Conservation (phyloP, 1,139 yeast species). For the Ashbya aceris region DNA sequence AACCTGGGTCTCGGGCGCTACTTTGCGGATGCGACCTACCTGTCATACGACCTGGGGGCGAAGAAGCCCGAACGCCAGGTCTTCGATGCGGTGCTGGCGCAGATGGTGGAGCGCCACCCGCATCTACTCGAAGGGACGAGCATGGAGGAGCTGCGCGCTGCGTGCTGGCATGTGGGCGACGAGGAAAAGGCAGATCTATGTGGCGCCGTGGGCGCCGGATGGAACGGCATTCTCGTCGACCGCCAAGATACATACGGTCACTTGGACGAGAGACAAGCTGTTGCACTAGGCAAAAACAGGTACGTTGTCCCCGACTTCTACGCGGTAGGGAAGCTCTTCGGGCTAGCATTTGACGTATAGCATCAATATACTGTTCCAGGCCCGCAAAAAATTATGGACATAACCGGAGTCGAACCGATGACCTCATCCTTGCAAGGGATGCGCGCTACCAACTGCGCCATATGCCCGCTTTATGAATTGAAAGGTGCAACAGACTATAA, state of each 20-base stretch:
- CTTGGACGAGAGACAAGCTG: constrained; percentile 14
- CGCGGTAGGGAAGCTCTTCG: constrained; percentile 11
- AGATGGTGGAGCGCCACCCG: constrained; percentile 19
- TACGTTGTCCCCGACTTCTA: constrained; percentile 21
- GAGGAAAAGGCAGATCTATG: constrained; percentile 43
- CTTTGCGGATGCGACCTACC: constrained; percentile 35
- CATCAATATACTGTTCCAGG: not conserved
- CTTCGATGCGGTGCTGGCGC: constrained; percentile 35
- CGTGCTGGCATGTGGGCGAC: constrained; percentile 63
- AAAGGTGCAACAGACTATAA: not conserved
- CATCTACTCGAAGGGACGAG: constrained; percentile 7
- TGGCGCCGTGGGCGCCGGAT: constrained; percentile 47
- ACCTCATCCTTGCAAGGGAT: constrained; percentile 29
- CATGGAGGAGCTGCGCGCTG: constrained; percentile 18
- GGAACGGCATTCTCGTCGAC: constrained; percentile 52
- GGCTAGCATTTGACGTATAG: constrained; percentile 2
- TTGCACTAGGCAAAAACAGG: constrained; percentile 15
- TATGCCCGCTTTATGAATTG: constrained; percentile 15
- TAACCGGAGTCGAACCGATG: constrained; percentile 29
- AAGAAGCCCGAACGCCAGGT: constrained; percentile 44
- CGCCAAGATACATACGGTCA: constrained; percentile 30
- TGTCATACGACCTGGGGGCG: constrained; percentile 47
- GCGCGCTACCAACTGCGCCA: constrained; percentile 31
- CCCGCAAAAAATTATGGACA: constrained; percentile 19
- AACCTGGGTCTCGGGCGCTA: constrained; percentile 36